These are phyloP conservation scores for Pseudozyma hubeiensis DNA, from an alignment of 1,284 basidiomycete genomes.

Conservation along the genomic window DNA sequence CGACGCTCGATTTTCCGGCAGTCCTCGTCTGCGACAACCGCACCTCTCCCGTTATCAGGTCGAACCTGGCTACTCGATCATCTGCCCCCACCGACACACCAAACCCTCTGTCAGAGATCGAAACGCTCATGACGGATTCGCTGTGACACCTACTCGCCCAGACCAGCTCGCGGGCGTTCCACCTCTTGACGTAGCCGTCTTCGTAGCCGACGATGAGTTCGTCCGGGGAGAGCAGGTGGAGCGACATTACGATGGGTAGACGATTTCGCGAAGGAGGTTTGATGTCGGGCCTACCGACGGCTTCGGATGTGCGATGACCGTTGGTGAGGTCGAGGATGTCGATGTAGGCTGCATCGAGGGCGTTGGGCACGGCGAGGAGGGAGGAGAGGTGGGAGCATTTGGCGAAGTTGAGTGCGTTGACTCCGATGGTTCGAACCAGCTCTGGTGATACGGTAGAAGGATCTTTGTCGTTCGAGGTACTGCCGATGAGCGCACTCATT, in stretches of 20 bases:
- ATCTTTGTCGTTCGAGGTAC: slow-evolving; percentile 42
- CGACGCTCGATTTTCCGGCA: slow-evolving; percentile 26
- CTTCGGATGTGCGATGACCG: slow-evolving; percentile 78
- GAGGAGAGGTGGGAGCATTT: slow-evolving; percentile 76
- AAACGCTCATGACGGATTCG: slow-evolving; percentile 32
- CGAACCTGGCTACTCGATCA: slow-evolving; percentile 35
- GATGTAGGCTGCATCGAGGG: slow-evolving; percentile 85
- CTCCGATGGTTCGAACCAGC: slow-evolving; percentile 78
- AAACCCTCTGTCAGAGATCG: slow-evolving; percentile 4
- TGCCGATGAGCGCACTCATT: slow-evolving; percentile 1
- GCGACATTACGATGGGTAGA: slow-evolving; percentile 80
- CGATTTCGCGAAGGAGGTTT: slow-evolving; percentile 4
- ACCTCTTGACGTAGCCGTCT: slow-evolving; percentile 76
- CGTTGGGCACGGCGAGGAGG: slow-evolving; percentile 82
- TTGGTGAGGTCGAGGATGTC: slow-evolving; percentile 82
- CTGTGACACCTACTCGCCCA: slow-evolving; percentile 26
- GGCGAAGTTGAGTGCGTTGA: slow-evolving; percentile 91
- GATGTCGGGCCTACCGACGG: slow-evolving; percentile 70
- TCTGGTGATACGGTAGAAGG: slow-evolving; percentile 71
- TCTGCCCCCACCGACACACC: slow-evolving; percentile 45
- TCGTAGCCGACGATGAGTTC: slow-evolving; percentile 80
- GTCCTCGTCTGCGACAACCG: slow-evolving; percentile 9
- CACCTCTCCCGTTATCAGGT: slow-evolving; percentile 2
- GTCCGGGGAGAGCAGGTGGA: slow-evolving; percentile 74
- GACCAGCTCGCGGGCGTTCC: slow-evolving; percentile 3